Base-by-base conservation (phyloP, 2,329 filamentous ascomycete species). In the Penicillium palitans region DNA sequence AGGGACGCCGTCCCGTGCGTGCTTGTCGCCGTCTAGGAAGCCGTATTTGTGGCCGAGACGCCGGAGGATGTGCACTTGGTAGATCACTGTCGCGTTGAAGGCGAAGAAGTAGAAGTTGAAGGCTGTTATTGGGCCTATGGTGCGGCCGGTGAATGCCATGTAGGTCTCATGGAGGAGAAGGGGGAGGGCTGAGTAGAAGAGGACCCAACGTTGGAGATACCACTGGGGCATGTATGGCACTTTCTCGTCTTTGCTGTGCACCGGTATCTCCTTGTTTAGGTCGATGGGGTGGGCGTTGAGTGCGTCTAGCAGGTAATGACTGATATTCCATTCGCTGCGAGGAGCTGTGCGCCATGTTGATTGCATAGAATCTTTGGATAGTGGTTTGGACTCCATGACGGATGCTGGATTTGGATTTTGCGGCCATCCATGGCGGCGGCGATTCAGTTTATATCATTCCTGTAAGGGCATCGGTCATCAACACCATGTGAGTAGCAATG, bases 201-300 rank as follows among this genome's bases (percentile, higher is more conserved):
- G 55, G 0, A 80, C 72, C 76, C 77, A 80, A 6, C 69, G 63
- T 52, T 79, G 75, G 3, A 70, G 62, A 21, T 71, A 69, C 63
- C 65, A 71, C 31, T 78, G 69, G 0, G 74, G 67, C 25, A 79
- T 61, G 51, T 74, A 71, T 0, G 77, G 78, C 4, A 80, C 61
- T 39, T 74, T 74, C 39, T 80, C 78, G 1, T 69, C 69, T 64
- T 81, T 81, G 12, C 65, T 48, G 62, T 78, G 75, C 2, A 77
- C 70, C 0, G 78, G 78, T 10, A 72, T 55, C 44, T 69, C 64
- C 47, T 67, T 64, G 50, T 65, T 55, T 25, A 67, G 53, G n/a
- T 66, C 62, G 49, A 64, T 59, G 13, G 64, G 69, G 40, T 72
- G 62, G 47, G 60, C 66, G 33, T 72, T 68, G 21, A 71, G 59